phyloP scores from a whole-genome alignment of 306 rosid species.

The Psophocarpus tetragonolobus region DNA sequence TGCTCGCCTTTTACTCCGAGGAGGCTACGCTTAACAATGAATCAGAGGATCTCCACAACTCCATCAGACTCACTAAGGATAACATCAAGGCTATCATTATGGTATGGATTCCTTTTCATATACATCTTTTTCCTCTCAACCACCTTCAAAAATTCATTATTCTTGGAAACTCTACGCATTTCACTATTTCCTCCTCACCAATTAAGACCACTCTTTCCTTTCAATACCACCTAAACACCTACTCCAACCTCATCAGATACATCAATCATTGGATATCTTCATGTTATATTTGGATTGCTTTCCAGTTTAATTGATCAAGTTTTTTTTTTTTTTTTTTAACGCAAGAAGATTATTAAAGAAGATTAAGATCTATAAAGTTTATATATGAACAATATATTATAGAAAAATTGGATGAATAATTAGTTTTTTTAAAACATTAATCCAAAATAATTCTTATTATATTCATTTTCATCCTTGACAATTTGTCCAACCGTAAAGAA shows the following conservation, averaged over 20 bases:
- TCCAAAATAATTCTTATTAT: not conserved
- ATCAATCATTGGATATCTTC: not conserved
- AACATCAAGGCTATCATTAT: constrained; percentile 92
- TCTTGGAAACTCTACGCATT: not conserved
- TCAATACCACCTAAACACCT: not conserved
- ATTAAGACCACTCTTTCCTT: not conserved
- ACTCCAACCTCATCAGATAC: no score
- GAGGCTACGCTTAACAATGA: constrained; percentile 40
- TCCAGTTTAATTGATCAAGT: not conserved
- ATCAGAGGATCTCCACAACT: constrained; percentile 45
- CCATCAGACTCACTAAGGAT: constrained; percentile 74
- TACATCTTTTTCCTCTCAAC: not conserved
- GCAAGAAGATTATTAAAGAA: not conserved
- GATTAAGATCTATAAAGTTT: not conserved
- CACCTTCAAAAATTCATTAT: not conserved
- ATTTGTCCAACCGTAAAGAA: not conserved
- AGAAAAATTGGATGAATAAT: not conserved
- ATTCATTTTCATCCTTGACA: not conserved
- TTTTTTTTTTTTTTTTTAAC: not conserved
- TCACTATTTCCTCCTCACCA: not conserved
- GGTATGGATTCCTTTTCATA: constrained; percentile 40
- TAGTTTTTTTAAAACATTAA: not conserved
- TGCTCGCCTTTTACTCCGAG: constrained; percentile 69
- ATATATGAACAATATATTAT: not conserved
- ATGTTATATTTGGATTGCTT: not conserved